Evolutionary conservation across 2,329 filamentous ascomycete genomes (phyloP), one percentile per base, ranked within the genome.

Genomic region (Botrytis porri): DNA sequence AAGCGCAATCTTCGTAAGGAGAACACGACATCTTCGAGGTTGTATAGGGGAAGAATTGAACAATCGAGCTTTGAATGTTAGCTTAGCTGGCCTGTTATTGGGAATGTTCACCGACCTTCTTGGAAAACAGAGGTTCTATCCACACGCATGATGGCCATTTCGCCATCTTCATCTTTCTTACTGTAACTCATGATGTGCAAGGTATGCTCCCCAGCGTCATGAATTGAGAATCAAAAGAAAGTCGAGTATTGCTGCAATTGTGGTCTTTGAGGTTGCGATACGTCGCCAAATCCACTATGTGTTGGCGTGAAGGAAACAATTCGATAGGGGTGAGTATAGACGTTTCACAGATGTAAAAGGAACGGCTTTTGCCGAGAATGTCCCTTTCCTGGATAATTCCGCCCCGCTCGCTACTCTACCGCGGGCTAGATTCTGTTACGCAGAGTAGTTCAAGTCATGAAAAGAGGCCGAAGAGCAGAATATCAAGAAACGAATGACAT

Each of bases 141-240:
- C 81, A 98, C 94, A 88, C 95, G 97, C 87, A 98, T 92, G 86
- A 98, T 89, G 82, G 93, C 92, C 83, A 92, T 89, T 83, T 98
- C 95, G 82, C 92, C 93, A 87, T 99, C 96, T 88, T 98, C 96
- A 84, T 99, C 95, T 88, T 97, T 98, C 87, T 99, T 99, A 87
- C 95, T 92, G 89, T 96, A 97, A 85, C 92, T 96, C 95, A 97
- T 97, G 81, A 79, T 90, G 85, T 74, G 71, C 45, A 76, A 77
- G 78, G 77, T 77, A 61, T 72, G 77, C 79, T 80, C 78, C 79
- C 75, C 80, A 81, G 80, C 79, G 77, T 80, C 79, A 81, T 77
- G 77, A 80, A 80, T 80, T 77, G 78, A 78, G 66, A 59, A 32
- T 72, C 37, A 60, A 79, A 73, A 69, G 72, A 63, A 77, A 78